These are phyloP conservation scores for Globisporangium irregulare DNA, from an alignment of 352 stramenopile species.

Conservation along the genomic window DNA sequence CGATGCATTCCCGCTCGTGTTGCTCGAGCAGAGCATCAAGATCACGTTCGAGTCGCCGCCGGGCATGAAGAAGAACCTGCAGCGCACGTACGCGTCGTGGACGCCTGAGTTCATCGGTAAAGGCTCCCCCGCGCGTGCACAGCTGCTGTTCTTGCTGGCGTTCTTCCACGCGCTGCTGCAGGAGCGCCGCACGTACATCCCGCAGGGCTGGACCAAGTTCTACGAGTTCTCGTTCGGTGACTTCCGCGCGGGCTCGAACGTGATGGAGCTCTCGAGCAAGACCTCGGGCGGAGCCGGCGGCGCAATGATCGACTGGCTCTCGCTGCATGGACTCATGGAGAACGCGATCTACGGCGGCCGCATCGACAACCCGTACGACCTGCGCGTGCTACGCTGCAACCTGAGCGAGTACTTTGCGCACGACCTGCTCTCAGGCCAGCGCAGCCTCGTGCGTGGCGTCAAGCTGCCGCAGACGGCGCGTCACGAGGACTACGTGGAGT, in stretches of 20 bases:
- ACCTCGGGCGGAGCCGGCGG: slow-evolving; percentile 17
- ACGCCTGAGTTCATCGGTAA: slow-evolving; percentile 67
- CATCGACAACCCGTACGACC: slow-evolving; percentile 92
- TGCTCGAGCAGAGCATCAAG: slow-evolving; percentile 93
- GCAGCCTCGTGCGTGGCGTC: slow-evolving; percentile 53
- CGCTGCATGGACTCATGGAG: slow-evolving; percentile 94
- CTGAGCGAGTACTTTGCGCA: slow-evolving; percentile 84
- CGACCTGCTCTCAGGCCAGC: slow-evolving; percentile 70
- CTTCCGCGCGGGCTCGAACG: slow-evolving; percentile 89
- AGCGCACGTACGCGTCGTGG: slow-evolving; percentile 91
- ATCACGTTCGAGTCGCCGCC: slow-evolving; percentile 95
- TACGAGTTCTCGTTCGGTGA: slow-evolving; percentile 96
- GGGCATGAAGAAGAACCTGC: slow-evolving; percentile 95
- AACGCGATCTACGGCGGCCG: slow-evolving; percentile 95
- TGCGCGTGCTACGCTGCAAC: slow-evolving; percentile 88
- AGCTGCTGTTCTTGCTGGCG: slow-evolving; percentile 87
- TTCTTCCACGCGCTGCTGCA: slow-evolving; percentile 89
- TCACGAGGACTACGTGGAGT: slow-evolving; percentile 62
- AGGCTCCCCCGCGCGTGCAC: slow-evolving; percentile 36
- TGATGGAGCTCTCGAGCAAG: slow-evolving; percentile 82
- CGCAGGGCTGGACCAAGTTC: slow-evolving; percentile 95
- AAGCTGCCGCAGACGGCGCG: slow-evolving; percentile 67
- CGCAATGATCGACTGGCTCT: slow-evolving; percentile 81
- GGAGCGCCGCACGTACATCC: slow-evolving; percentile 90
- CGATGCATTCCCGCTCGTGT: slow-evolving; percentile 85